A percentile compares a stretch with the other conserved stretches of the same genome.
Evolutionary conservation across 768 basidiomycete genomes (phyloP).

Genomic region (Rhizopogon vesiculosus): DNA sequence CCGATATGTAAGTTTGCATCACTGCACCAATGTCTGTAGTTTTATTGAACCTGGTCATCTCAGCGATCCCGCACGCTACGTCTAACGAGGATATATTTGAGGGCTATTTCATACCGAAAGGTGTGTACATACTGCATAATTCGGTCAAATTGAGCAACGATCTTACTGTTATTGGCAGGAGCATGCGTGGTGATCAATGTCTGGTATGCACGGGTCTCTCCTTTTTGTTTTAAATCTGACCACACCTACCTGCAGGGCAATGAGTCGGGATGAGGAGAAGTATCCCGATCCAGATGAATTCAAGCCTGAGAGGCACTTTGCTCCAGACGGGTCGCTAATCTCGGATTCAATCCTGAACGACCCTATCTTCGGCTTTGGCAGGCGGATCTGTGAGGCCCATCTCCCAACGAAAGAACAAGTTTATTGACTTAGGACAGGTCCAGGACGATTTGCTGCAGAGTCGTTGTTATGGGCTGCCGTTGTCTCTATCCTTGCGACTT

Average conservation of each 20-base stretch:
- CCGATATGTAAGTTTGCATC: conserved; percentile 13
- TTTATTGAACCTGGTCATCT: too few species aligned
- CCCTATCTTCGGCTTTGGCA: conserved; percentile 2
- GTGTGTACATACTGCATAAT: conserved; percentile 11
- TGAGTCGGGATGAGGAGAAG: conserved; percentile 17
- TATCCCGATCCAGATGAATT: conserved; percentile 26
- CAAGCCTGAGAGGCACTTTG: conserved; percentile 29
- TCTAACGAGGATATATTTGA: conserved; percentile 37
- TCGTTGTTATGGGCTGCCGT: conserved; percentile 1
- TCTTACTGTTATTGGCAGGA: conserved; percentile 5
- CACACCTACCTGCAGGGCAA: conserved; percentile 9
- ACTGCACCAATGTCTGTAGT: background rate
- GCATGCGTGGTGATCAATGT: conserved; percentile 15
- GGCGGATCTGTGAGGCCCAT: conserved; percentile 1
- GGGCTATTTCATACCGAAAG: conserved; percentile 48
- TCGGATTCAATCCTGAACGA: background rate
- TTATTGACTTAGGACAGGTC: conserved; percentile 3
- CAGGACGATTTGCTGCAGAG: conserved; percentile 3
- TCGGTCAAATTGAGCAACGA: background rate
- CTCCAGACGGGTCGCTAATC: conserved; percentile 7
- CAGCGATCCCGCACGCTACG: conserved; percentile 23
- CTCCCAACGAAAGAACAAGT: background rate
- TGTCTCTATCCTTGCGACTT: conserved; percentile 13
- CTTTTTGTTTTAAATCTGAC: background rate
- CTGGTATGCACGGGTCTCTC: conserved; percentile 6